Evolutionary conservation across 352 stramenopile genomes (phyloP).

Genomic region (Phytophthora ramorum): DNA sequence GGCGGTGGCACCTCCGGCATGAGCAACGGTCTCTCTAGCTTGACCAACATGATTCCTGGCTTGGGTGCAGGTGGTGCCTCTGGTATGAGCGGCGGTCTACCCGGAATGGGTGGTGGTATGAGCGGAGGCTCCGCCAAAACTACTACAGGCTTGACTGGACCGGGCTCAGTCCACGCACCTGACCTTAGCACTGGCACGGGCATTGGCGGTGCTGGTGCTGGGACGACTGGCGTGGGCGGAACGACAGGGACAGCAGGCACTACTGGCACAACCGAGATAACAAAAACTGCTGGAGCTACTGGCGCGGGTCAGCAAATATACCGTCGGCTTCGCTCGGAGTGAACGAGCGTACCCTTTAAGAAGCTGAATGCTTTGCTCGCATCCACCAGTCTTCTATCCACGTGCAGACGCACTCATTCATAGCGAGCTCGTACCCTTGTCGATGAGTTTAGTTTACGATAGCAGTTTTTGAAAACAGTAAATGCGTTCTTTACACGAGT

Average conservation of each 20-base stretch:
- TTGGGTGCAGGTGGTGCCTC: neutral
- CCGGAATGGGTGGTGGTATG: neutral
- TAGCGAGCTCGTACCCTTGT: no score
- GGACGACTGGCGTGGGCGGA: neutral
- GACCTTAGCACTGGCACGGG: neutral
- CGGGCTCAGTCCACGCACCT: neutral
- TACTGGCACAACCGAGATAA: neutral
- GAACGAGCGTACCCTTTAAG: neutral
- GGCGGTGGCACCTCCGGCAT: neutral
- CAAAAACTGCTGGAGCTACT: neutral
- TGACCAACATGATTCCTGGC: slow-evolving; percentile 9
- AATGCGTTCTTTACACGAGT: no score
- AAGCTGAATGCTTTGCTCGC: no score
- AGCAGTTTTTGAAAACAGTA: neutral
- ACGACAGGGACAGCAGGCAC: neutral
- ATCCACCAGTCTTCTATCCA: no score
- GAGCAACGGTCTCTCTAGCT: neutral
- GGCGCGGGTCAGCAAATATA: neutral
- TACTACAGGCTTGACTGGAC: neutral
- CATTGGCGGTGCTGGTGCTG: neutral
- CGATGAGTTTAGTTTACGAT: no score
- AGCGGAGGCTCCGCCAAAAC: neutral
- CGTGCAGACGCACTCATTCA: no score
- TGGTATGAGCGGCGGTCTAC: neutral
- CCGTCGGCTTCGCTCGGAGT: neutral